phyloP scores from a whole-genome alignment of 257 asterid species.

The Solanum dulcamara region DNA sequence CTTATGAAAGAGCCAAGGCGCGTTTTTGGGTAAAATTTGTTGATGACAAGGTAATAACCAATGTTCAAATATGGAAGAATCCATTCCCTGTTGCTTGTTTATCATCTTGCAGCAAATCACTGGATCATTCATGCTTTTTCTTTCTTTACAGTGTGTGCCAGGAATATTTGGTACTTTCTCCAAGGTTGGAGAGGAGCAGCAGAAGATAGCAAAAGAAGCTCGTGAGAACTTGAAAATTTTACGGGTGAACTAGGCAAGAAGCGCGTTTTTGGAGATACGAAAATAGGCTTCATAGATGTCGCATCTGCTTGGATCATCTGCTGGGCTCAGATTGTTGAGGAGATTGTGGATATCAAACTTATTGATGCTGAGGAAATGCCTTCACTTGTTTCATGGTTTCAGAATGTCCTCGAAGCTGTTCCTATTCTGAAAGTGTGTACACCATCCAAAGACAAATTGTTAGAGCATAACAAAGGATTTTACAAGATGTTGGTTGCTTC shows the following conservation, averaged over 20 bases:
- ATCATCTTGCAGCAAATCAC: background rate
- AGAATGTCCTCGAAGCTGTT: constrained; percentile 13
- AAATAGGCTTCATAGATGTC: constrained; percentile 15
- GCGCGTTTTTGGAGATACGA: constrained; percentile 9
- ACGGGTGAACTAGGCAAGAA: constrained; percentile 6
- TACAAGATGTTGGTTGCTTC: constrained; percentile 9
- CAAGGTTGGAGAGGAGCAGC: constrained; percentile 17
- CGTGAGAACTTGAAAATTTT: constrained; percentile 3
- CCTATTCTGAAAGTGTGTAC: constrained; percentile 13
- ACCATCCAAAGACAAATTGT: constrained; percentile 4
- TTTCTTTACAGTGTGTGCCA: constrained; percentile 15
- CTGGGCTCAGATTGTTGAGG: constrained; percentile 11
- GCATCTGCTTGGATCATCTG: constrained; percentile 11
- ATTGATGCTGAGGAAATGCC: constrained; percentile 20
- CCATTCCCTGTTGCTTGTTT: background rate
- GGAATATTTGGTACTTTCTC: constrained; percentile 1
- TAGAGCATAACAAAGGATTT: constrained; percentile 10
- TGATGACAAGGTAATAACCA: background rate
- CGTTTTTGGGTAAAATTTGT: background rate
- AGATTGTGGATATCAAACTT: constrained; percentile 5
- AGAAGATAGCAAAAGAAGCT: constrained; percentile 9
- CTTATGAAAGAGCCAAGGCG: constrained; percentile 10
- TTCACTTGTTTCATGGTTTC: constrained; percentile 10
- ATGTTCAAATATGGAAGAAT: background rate
- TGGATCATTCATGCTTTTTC: background rate